phyloP scores from a whole-genome alignment of 164 flowering plant genomes.

The Houttuynia cordata region DNA sequence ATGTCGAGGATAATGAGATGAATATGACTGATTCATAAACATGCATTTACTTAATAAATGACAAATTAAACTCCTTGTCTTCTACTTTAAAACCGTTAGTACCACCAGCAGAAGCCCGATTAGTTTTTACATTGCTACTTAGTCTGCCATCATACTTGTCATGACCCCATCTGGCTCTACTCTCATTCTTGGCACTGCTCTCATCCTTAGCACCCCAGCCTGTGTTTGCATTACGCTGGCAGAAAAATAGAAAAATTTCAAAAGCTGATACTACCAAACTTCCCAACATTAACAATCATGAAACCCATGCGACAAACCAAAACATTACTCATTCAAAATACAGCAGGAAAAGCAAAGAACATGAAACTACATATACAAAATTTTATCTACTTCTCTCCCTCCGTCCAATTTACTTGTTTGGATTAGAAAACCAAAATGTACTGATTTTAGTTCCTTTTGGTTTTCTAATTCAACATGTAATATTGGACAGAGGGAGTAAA shows the following conservation, averaged over 20 bases:
- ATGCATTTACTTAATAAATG: constrained; percentile 7
- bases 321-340: not conserved
- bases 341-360: not conserved
- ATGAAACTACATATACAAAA: no score
- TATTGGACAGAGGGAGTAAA: no score
- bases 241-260: constrained; percentile 1
- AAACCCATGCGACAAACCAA: not conserved
- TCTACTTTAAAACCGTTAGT: not conserved
- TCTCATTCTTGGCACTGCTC: no score
- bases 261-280: not conserved
- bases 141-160: constrained; percentile 22
- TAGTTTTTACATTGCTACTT: constrained; percentile 4
- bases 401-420: no score
- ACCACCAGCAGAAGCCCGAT: constrained; percentile 1
- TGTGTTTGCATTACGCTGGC: constrained; percentile 22
- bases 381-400: no score
- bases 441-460: no score
- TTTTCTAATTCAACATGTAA: no score
- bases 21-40: not conserved
- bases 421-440: no score
- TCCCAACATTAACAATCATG: not conserved
- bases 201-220: constrained; percentile 24
- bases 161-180: constrained; percentile 22
- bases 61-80: constrained; percentile 3
- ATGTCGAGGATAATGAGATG: no score